A percentile compares a stretch with the other conserved stretches of the same genome.
Conservation (phyloP, 805 yeast species). For the Cyberlindnera subsufficiens region DNA sequence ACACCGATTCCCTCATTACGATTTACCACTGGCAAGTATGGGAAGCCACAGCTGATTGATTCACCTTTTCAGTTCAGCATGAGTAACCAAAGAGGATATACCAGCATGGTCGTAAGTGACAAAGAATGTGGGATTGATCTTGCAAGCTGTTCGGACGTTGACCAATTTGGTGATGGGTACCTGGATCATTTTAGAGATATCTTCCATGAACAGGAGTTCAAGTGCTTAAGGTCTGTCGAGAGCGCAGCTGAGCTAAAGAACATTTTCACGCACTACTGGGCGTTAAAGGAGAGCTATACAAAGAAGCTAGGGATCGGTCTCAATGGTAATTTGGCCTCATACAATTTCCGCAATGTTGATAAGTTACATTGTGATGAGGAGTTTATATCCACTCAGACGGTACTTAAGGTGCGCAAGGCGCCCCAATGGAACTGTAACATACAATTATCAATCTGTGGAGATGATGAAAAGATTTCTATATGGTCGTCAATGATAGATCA, state of each 20-base stretch:
- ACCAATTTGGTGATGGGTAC: constrained; percentile 22
- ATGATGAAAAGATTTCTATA: constrained; percentile 8
- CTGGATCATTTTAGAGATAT: constrained; percentile 36
- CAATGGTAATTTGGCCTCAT: constrained; percentile 26
- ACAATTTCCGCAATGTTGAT: constrained; percentile 23
- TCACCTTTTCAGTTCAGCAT: constrained; percentile 42
- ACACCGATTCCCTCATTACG: constrained; percentile 14
- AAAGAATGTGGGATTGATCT: constrained; percentile 41
- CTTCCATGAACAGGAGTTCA: constrained; percentile 32
- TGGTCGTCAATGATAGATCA: constrained; percentile 21
- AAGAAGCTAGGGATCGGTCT: constrained; percentile 64
- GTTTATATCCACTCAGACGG: background rate
- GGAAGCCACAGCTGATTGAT: constrained; percentile 47
- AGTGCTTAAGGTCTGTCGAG: constrained; percentile 22
- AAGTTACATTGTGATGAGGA: background rate
- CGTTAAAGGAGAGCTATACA: constrained; percentile 71
- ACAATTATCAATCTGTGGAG: constrained; percentile 4
- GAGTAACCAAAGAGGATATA: constrained; percentile 49
- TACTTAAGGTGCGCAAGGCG: background rate
- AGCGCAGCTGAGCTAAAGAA: constrained; percentile 16
- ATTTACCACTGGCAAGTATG: constrained; percentile 34
- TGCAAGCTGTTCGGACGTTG: constrained; percentile 30
- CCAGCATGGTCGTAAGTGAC: constrained; percentile 37
- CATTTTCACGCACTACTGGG: constrained; percentile 61
- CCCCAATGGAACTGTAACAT: constrained; percentile 4